Evolutionary conservation across 139 green algal genomes (phyloP), one percentile per base, ranked within the genome.

Genomic region (Trebouxia sp.): DNA sequence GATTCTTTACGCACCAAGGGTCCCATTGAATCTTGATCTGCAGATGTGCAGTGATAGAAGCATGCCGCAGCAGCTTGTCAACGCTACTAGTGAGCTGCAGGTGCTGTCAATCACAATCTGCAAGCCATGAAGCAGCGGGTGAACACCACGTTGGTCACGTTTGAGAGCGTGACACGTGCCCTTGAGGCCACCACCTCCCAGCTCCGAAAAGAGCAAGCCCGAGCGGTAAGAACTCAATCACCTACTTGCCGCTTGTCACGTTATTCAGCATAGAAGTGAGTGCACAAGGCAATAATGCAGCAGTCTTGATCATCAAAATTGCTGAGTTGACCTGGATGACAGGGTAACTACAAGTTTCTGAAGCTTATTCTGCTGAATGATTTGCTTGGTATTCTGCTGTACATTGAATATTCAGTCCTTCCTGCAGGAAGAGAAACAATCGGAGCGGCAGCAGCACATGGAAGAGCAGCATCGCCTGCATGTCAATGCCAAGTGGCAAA

Each of bases 101-200:
- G 75, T 7, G 51, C 75, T 39, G 50, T 80, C 51, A 80, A 69
- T 43, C 48, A 47, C 35, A 80, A 80, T 35, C 75, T 80, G 35
- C 37, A 70, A 26, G 32, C 58, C 8, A 70, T 70, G 75, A 48
- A 70, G 75, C 30, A 65, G 35, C 37, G 51, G n/a, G 74, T 85
- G 22, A 67, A 87, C 69, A 62, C 35, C 14, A 79, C 83, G 0
- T 45, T 87, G 62, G 37, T 66, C 24, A 76, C 65, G 41, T 78
- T 85, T 67, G 58, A 82, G 62, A 82, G 41, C 17, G 74, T 85
- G 45, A 82, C 79, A 0, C 72, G 72, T 28, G 38, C n/a, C 0
- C 72, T 87, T n/a, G 72, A 78, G 3, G 79, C 62, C 62, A 82
- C 79, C 9, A 69, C 79, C 72, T 76, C 47, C 62, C 56, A 81